Percentiles rank a stretch among this genome's conserved stretches.
Conservation (phyloP, 2,329 filamentous ascomycete genomes). For the Aspergillus thermomutatus region DNA sequence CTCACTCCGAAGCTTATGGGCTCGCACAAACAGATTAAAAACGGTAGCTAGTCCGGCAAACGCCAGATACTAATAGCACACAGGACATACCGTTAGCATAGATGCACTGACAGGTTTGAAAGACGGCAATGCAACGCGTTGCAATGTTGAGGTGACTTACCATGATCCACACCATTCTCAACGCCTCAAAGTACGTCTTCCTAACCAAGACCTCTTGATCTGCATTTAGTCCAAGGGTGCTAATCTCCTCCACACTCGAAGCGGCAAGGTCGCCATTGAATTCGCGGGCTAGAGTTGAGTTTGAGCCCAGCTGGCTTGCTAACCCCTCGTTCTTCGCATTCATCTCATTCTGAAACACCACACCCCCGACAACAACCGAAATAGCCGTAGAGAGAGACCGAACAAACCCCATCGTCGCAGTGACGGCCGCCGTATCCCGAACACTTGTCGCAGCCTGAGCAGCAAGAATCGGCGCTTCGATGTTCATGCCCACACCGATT, state of each 20-base stretch:
- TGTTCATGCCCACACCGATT: constrained; percentile 48
- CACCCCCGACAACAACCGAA: constrained; percentile 66
- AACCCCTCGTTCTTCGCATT: constrained; percentile 8
- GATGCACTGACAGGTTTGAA: not conserved
- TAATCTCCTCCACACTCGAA: constrained; percentile 3
- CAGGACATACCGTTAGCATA: not conserved
- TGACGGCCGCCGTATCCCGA: constrained; percentile 46
- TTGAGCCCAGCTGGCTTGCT: constrained; percentile 2
- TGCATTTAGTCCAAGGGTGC: not conserved
- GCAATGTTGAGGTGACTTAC: not conserved
- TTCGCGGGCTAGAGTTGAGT: not conserved
- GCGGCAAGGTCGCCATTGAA: constrained; percentile 1
- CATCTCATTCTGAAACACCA: constrained; percentile 64
- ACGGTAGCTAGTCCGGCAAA: constrained; percentile 3
- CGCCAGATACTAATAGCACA: constrained; percentile 1
- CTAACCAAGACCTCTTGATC: constrained; percentile 2
- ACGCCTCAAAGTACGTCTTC: constrained; percentile 4
- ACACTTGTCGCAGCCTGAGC: constrained; percentile 48
- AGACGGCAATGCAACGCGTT: too few relatives aligned
- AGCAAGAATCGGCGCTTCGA: constrained; percentile 51
- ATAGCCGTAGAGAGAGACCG: constrained; percentile 64
- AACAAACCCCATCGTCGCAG: constrained; percentile 49
- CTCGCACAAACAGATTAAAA: constrained; percentile 1
- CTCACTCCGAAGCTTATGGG: constrained; percentile 1
- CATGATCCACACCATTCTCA: constrained; percentile 3